Base-by-base conservation (phyloP, 31 red algal species). In the Asparagopsis taxiformis region DNA sequence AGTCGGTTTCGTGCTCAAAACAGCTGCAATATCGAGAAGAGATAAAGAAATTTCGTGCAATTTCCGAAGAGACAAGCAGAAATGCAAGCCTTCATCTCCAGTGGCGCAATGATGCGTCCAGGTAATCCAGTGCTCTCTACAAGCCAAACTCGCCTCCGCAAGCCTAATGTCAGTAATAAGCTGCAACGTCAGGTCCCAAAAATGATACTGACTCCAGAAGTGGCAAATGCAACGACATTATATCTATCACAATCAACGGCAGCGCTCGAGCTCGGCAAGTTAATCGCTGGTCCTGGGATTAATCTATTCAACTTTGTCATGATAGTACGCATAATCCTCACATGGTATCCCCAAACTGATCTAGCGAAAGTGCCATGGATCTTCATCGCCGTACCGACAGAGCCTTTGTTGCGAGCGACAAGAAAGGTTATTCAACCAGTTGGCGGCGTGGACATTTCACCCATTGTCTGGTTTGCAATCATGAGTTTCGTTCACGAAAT, bases 401-500 rank as follows among this genome's bases (percentile, higher is more conserved):
- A 98, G 83, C 80, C 90, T 28, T 64, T 94, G 36, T 74, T 98
- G 30, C 36, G 48, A 17, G 73, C 84, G 28, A 97, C 93, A 53
- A 54, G 94, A 5, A 83, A 80, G 57, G 68, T 93, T 7, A 58
- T 92, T 10, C 94, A 69, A 39, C 94, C 94, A 13, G 83, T 88
- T 0, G 94, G 94, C 1, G 94, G 94, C 13, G 94, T 98, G 21
- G 94, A 98, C 57, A 90, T 98, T 52, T 79, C 94, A 3, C 94
- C 94, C 29, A 86, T 98, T 24, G 79, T 98, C 25, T 98, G 94
- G 94, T 79, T 98, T 55, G 85, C 83, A 23, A 52, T 98, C 43
- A 84, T 75, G 60, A 89, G 75, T 51, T 92, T 98, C 65, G 68
- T 92, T 3, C 81, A 84, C 58, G 94, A 98, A 78, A 80, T 98